Conservation (phyloP, 1,284 basidiomycete genomes). For the Volvariella surrecta region DNA sequence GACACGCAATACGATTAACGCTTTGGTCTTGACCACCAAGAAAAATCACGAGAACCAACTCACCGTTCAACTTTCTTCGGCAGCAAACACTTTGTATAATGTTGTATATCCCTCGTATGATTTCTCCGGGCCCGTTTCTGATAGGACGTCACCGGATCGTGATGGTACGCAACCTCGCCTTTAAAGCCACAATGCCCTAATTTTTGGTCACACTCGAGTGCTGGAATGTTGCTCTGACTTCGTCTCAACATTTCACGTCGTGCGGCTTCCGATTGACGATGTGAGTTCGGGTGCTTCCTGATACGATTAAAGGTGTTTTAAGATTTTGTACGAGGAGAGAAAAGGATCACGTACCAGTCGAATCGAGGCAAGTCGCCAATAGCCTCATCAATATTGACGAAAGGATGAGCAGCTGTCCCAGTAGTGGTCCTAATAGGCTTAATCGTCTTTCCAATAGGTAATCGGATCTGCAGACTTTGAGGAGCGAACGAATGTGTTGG, state of each 20-base stretch:
- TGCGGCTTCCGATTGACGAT: slow-evolving; percentile 10
- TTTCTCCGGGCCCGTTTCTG: slow-evolving; percentile 33
- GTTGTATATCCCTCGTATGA: slow-evolving; percentile 38
- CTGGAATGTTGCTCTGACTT: slow-evolving; percentile 17
- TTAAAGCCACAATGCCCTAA: slow-evolving; percentile 33
- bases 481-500: slow-evolving; percentile 60
- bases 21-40: no score
- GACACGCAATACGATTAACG: slow-evolving; percentile 1
- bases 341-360: slow-evolving; percentile 45
- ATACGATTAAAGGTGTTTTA: not conserved
- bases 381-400: slow-evolving; percentile 56
- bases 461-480: slow-evolving; percentile 34
- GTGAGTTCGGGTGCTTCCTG: slow-evolving; percentile 34
- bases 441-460: slow-evolving; percentile 30
- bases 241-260: slow-evolving; percentile 11
- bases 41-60: slow-evolving; percentile 3
- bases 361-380: slow-evolving; percentile 60
- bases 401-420: slow-evolving; percentile 43
- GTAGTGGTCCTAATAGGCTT: slow-evolving; percentile 34
- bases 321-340: no score
- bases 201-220: slow-evolving; percentile 26
- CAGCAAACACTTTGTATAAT: slow-evolving; percentile 30
- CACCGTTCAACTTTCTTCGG: slow-evolving; percentile 29
- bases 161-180: slow-evolving; percentile 30
- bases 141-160: slow-evolving; percentile 39